Evolutionary conservation across 257 asterid species (phyloP).

Genomic region (Ajuga chamaepitys): DNA sequence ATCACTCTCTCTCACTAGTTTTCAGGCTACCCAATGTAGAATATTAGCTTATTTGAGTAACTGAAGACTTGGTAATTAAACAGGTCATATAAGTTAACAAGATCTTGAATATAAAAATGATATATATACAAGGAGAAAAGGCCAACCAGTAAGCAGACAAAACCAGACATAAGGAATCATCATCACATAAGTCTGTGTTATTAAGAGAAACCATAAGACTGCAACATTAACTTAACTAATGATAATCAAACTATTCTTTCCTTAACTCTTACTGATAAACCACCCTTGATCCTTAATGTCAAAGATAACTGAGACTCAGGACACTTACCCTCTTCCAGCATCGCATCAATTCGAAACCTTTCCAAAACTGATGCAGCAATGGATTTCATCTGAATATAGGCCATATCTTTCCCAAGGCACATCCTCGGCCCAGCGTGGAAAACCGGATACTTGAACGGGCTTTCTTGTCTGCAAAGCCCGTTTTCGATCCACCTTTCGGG

Average conservation of each 20-base stretch:
- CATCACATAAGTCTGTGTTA: background rate
- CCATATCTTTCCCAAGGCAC: conserved; percentile 92
- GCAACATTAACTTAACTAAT: background rate
- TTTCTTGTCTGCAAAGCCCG: conserved; percentile 58
- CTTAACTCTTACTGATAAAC: conserved; percentile 48
- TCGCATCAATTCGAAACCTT: conserved; percentile 41
- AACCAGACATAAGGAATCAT: background rate
- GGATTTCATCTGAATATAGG: conserved; percentile 85
- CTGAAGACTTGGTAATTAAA: background rate
- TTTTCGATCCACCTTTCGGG: conserved; percentile 93
- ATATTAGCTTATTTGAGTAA: background rate
- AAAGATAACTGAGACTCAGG: conserved; percentile 65
- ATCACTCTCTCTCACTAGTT: background rate
- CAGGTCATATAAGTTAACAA: background rate
- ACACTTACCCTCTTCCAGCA: conserved; percentile 43
- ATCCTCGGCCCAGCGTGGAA: conserved; percentile 89
- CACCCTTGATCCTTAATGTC: conserved; percentile 81
- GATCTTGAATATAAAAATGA: background rate
- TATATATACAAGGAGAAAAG: background rate
- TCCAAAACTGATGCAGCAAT: conserved; percentile 72
- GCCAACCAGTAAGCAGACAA: background rate
- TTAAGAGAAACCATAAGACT: background rate
- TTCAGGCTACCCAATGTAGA: too few species aligned
- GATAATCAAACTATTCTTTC: conserved; percentile 31
- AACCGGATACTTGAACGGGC: conserved; percentile 56